phyloP scores from a whole-genome alignment of 495 filamentous ascomycete genomes.

The Penicillium odoratum region DNA sequence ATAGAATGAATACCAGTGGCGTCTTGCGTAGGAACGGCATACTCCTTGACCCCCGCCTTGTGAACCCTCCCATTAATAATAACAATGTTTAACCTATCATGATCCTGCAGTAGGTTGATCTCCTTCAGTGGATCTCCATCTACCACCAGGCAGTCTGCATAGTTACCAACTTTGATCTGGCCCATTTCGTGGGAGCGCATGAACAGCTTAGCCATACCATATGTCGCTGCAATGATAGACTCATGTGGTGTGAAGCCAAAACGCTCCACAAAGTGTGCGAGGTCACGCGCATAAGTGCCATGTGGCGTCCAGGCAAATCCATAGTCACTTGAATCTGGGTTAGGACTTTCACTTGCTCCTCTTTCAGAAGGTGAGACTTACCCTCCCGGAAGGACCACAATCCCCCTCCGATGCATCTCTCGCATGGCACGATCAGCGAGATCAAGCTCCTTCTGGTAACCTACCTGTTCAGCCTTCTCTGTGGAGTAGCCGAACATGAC shows the following conservation, averaged over 20 bases:
- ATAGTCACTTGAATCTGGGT: constrained; percentile 38
- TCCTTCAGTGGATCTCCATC: constrained; percentile 50
- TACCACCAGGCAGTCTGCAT: constrained; percentile 49
- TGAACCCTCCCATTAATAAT: constrained; percentile 51
- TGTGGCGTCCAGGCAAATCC: constrained; percentile 56
- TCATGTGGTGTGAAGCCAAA: constrained; percentile 54
- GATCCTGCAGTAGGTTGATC: constrained; percentile 48
- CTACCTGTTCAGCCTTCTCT: constrained; percentile 45
- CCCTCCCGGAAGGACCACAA: constrained; percentile 47
- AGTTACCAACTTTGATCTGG: constrained; percentile 48
- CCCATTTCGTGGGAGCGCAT: constrained; percentile 52
- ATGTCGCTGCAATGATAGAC: constrained; percentile 48
- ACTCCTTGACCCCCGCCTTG: constrained; percentile 41
- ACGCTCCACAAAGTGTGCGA: constrained; percentile 51
- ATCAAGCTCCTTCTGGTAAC: constrained; percentile 46
- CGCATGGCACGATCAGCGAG: constrained; percentile 38
- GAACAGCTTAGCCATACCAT: constrained; percentile 47
- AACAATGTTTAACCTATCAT: constrained; percentile 46
- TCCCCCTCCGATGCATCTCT: constrained; percentile 51
- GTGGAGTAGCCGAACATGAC: constrained; percentile 46
- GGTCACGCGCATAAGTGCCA: constrained; percentile 51
- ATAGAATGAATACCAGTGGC: constrained; percentile 15
- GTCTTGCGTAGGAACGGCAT: constrained; percentile 14
- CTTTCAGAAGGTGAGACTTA: constrained; percentile 3
- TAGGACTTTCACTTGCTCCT: not conserved